phyloP scores from a whole-genome alignment of 306 rosid genomes.

The Casuarina equisetifolia region DNA sequence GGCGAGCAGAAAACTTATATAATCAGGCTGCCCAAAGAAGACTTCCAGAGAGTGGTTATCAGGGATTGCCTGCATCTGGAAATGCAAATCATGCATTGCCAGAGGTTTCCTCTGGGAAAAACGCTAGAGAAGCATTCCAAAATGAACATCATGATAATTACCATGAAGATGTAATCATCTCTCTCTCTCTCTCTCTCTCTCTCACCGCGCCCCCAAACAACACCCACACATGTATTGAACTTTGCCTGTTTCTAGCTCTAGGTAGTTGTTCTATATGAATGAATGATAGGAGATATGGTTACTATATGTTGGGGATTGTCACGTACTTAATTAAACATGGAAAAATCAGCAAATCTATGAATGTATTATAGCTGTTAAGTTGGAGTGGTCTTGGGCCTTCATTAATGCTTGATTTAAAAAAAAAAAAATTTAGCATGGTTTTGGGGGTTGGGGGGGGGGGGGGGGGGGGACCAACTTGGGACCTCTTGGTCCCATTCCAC shows the following conservation, averaged over 20 bases:
- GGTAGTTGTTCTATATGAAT: neutral
- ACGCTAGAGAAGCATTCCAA: constrained; percentile 41
- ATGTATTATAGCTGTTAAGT: neutral
- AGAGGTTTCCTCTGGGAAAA: constrained; percentile 44
- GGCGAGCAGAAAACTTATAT: constrained; percentile 52
- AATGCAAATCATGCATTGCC: constrained; percentile 41
- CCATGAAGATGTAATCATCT: constrained; percentile 68
- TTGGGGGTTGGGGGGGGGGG: too few species aligned
- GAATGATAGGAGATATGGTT: neutral
- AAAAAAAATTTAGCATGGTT: too few species aligned
- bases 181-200: constrained; percentile 12
- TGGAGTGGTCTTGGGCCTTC: neutral
- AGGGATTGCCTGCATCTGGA: constrained; percentile 48
- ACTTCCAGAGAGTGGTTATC: constrained; percentile 53
- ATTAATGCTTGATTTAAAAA: neutral
- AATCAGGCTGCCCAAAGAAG: constrained; percentile 58
- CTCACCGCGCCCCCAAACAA: neutral
- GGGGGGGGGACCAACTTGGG: too few species aligned
- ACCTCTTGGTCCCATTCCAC: too few species aligned
- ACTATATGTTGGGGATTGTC: neutral
- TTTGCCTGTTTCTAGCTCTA: neutral
- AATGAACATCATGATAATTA: constrained; percentile 42
- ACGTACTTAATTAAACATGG: neutral
- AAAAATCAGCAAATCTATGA: neutral
- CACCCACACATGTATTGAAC: neutral